Base-by-base conservation (phyloP, 192 early-diverging fungal species). In the Spizellomyces sp. region DNA sequence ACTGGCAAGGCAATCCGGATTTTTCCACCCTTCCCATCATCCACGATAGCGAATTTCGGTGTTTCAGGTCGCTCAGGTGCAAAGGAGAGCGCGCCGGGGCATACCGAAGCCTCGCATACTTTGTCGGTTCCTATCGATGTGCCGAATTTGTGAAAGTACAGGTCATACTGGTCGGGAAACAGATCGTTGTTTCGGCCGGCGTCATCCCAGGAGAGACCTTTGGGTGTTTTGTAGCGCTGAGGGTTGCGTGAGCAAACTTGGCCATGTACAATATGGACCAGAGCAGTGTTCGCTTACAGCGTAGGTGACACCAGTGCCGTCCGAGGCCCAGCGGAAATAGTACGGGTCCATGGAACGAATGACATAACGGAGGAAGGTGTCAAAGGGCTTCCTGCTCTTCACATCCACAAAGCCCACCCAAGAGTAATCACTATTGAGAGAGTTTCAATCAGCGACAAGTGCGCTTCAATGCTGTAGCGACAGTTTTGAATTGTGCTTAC, bases 121-220 rank as follows among this genome's bases (percentile, higher is more conserved):
- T 4, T 19, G 42, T 15, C 17, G 59, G 17, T 42, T 22, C 7
- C 54, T 0, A 56, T 22, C n/a, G 54, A 22, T 22, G 14, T 69
- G 21, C 69, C 69, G 19, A 60, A 61, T 44, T 62, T 62, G 69
- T 70, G 69, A 45, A 59, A 70, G 58, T 6, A 2, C 17, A 54
- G 4, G 17, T 19, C 50, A 9, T 15, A 21, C 27, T 42, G 12
- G 45, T 70, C 42, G n/a, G 57, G 69, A 21, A 36, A 70, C 14
- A 43, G 42, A 46, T 70, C 59, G 27, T 59, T 70, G 48, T 70
- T 70, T 8, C 6, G 59, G 43, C 69, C 69, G 0, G 69, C 69
- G 8, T 61, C 58, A 10, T 70, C 69, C 57, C 57, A 70, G 7
- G 69, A 42, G 17, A 70, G 58, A 36, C 69, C 69, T 36, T 61